Conservation (phyloP, 129 eudicot genomes). For the Solidago caesia region DNA sequence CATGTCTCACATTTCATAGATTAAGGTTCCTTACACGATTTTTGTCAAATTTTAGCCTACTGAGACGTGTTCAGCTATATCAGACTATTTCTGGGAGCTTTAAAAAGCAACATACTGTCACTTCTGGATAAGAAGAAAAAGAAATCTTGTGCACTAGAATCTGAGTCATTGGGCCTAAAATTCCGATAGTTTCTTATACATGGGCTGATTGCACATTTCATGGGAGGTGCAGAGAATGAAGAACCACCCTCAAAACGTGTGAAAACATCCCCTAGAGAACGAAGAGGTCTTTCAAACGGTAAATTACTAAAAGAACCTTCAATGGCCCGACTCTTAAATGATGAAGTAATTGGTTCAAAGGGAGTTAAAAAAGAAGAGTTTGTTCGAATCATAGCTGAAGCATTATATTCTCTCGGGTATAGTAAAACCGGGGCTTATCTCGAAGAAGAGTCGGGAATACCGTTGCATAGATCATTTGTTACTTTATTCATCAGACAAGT, state of each 20-base stretch:
- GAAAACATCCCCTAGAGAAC: constrained; percentile 56
- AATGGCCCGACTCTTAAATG: constrained; percentile 71
- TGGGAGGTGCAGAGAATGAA: constrained; percentile 93
- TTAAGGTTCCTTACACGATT: background rate
- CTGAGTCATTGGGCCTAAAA: constrained; percentile 7
- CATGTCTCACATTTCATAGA: background rate
- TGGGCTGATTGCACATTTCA: constrained; percentile 98
- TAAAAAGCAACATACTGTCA: background rate
- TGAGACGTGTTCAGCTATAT: background rate
- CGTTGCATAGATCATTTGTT: constrained; percentile 49
- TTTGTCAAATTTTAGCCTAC: background rate
- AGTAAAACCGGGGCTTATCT: constrained; percentile 50
- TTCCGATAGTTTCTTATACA: constrained; percentile 31
- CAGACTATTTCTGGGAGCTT: constrained; percentile 5
- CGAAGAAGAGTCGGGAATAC: constrained; percentile 80
- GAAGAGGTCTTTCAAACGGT: constrained; percentile 53
- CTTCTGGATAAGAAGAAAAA: background rate
- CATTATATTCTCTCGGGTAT: constrained; percentile 78
- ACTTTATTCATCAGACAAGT: constrained; percentile 59
- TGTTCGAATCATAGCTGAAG: constrained; percentile 67
- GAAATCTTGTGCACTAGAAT: background rate
- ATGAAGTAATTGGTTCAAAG: constrained; percentile 64
- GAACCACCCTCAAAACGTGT: constrained; percentile 95
- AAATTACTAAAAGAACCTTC: constrained; percentile 36
- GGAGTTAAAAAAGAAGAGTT: constrained; percentile 73